Base-by-base conservation (phyloP, 2,329 filamentous ascomycete species). In the Ceratocystis destructans region DNA sequence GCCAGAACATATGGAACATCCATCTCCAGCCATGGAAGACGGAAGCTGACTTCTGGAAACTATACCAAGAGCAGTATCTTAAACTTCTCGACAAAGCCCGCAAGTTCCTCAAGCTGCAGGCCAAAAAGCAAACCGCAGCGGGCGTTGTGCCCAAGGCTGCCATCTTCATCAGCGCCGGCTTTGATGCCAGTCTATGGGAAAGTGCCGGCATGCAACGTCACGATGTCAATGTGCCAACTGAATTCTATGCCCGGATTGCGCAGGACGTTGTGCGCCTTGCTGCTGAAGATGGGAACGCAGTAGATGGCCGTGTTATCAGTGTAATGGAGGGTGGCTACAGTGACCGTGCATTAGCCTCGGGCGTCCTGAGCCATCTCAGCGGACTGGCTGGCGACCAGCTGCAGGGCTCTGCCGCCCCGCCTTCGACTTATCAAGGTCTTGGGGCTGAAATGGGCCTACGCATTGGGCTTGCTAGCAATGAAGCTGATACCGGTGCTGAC, bases 111-210 rank as follows among this genome's bases (percentile, higher is more conserved):
- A 83, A 81, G 64, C 78, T 79, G 15, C 90, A 96, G 71, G 86
- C 89, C 0, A 80, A 85, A 55, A 83, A 83, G 37, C 76, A 94
- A 37, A 79, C 78, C 8, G 77, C 79, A 20, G 77, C 81, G 63
- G 82, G 83, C 48, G 81, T 85, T 44, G 78, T 78, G 28, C 88
- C 91, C 3, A 93, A 87, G 72, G 89, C 89, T 1, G 93, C 90
- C 44, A 91, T 99, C 59, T 99, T 99, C 76, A 78, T 99, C 62
- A 97, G 93, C 59, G 92, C 94, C 1, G 95, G 94, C 0, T 99
- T 99, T 70, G 94, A 99, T 76, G 94, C 94, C 2, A 96, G 92
- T 73, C 91, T 99, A 73, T 95, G 89, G 86, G 94, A 99, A 74
- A 86, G 88, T 20, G 80, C 83, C 3, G 90, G 90, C 2, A 99